These are phyloP conservation scores for Aspergillus ibericus DNA, from an alignment of 2,329 filamentous ascomycete species.

Conservation along the genomic window DNA sequence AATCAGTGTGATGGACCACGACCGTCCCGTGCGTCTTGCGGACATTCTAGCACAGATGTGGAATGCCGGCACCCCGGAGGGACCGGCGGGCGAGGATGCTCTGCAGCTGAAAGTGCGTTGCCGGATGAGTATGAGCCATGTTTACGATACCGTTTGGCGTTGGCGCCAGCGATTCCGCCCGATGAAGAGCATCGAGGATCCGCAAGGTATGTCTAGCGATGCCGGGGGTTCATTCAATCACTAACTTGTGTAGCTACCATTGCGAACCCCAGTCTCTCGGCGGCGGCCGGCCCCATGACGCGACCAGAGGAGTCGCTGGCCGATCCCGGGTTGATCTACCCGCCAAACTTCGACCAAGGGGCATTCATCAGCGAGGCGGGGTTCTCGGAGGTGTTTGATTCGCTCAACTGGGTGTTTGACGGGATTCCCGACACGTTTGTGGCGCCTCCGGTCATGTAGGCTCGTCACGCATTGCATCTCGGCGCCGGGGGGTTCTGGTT, in stretches of 20 bases:
- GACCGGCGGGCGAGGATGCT: conserved; percentile 34
- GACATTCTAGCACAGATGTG: conserved; percentile 66
- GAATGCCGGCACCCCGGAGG: conserved; percentile 49
- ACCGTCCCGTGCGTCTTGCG: conserved; percentile 62
- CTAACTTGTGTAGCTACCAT: conserved; percentile 23
- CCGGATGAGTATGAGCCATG: conserved; percentile 65
- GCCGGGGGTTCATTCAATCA: conserved; percentile 13
- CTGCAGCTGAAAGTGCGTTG: conserved; percentile 63
- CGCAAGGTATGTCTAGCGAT: conserved; percentile 60
- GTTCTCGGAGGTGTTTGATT: conserved; percentile 78
- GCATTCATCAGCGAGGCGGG: conserved; percentile 46
- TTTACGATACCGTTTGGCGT: conserved; percentile 66
- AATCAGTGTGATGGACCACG: conserved; percentile 62
- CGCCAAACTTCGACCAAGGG: conserved; percentile 37
- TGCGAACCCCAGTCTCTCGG: conserved; percentile 40
- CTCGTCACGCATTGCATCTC: background rate
- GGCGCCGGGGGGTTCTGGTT: background rate
- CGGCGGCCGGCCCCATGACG: conserved; percentile 25
- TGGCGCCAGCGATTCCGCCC: conserved; percentile 67
- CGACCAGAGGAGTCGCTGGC: conserved; percentile 34
- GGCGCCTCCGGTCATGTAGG: conserved; percentile 37
- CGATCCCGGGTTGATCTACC: conserved; percentile 33
- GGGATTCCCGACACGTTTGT: conserved; percentile 67
- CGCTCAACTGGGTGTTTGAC: conserved; percentile 89
- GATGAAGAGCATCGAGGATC: conserved; percentile 58